Conservation (phyloP, 2,329 filamentous ascomycete genomes). For the Boeremia lycopersici region DNA sequence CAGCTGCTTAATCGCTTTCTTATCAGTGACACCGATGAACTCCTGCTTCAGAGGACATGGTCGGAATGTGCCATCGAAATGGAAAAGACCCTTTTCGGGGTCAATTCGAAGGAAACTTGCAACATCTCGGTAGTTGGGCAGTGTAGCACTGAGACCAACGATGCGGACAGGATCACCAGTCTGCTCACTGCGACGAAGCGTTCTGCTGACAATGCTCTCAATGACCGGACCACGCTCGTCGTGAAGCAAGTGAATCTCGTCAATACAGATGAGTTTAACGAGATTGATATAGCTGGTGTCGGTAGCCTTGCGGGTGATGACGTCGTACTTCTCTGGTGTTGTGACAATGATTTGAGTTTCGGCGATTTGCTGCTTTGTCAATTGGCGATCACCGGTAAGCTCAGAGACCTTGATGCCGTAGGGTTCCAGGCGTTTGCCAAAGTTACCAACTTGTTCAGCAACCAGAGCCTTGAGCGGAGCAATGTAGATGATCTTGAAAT, state of each 20-base stretch:
- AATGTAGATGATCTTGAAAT: slow-evolving; percentile 99
- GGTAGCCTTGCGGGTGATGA: slow-evolving; percentile 96
- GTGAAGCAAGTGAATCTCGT: slow-evolving; percentile 96
- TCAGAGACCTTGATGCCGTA: slow-evolving; percentile 95
- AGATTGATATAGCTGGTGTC: slow-evolving; percentile 96
- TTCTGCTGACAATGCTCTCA: slow-evolving; percentile 95
- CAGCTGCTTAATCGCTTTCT: slow-evolving; percentile 97
- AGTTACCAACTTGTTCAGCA: slow-evolving; percentile 97
- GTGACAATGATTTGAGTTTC: slow-evolving; percentile 99
- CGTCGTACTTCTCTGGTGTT: slow-evolving; percentile 98
- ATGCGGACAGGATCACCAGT: slow-evolving; percentile 92
- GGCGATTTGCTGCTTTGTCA: slow-evolving; percentile 97
- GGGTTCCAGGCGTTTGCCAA: slow-evolving; percentile 85
- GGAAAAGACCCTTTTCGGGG: slow-evolving; percentile 82
- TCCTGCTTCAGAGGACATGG: slow-evolving; percentile 96
- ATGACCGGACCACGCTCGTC: slow-evolving; percentile 96
- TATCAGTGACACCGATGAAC: slow-evolving; percentile 95
- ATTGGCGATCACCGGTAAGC: slow-evolving; percentile 93
- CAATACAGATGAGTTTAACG: slow-evolving; percentile 94
- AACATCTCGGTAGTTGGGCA: slow-evolving; percentile 96
- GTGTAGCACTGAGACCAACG: slow-evolving; percentile 88
- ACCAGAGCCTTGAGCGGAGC: slow-evolving; percentile 94
- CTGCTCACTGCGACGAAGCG: slow-evolving; percentile 90
- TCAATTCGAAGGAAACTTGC: slow-evolving; percentile 94
- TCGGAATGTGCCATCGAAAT: slow-evolving; percentile 92